Base-by-base conservation (phyloP, 371 early-diverging fungal species). In the Lichtheimia corymbifera region DNA sequence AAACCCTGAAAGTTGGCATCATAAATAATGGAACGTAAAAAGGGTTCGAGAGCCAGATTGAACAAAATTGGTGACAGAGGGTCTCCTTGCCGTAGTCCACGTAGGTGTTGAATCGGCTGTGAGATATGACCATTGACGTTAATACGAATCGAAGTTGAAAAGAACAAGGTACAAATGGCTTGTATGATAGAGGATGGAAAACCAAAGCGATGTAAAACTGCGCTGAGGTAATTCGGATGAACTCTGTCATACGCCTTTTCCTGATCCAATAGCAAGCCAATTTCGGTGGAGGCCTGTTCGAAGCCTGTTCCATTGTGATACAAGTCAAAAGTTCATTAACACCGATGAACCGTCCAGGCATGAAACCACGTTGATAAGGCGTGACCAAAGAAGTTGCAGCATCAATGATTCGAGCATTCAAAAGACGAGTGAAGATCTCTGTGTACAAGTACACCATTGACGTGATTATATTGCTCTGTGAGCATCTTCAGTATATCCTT, bases 21-120 rank as follows among this genome's bases (percentile, higher is more conserved):
- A 2, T 1, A 1, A 1, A 53, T 20, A 30, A 79, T 53, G 1
- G 55, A 7, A 0, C 63, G 57, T 0, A 79, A 35, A 2, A 70
- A 64, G 0, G 72, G 75, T 40, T 71, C 69, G 11, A 71, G 59
- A 13, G 67, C 71, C 4, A 74, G 28, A 41, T 69, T 74, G 51
- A 74, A 74, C 1, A 74, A 54, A 0, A 65, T 17, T 0, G 70
- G 71, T 0, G 65, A 63, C 9, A 74, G 41, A 1, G 67, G 74
- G 20, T 71, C 67, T 0, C 69, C 67, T 55, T 74, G 70, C 0
- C 62, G 57, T 1, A 74, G 44, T 1, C 70, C 75, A 30, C 69
- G 53, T 2, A 28, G 18, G 42, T 71, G 71, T 0, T 15, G 5
- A 17, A 68, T 27, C 40, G 63, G 35, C 2, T 15, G 0, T 13